Conservation (phyloP, 495 filamentous ascomycete species). For the Oidiodendron maius region DNA sequence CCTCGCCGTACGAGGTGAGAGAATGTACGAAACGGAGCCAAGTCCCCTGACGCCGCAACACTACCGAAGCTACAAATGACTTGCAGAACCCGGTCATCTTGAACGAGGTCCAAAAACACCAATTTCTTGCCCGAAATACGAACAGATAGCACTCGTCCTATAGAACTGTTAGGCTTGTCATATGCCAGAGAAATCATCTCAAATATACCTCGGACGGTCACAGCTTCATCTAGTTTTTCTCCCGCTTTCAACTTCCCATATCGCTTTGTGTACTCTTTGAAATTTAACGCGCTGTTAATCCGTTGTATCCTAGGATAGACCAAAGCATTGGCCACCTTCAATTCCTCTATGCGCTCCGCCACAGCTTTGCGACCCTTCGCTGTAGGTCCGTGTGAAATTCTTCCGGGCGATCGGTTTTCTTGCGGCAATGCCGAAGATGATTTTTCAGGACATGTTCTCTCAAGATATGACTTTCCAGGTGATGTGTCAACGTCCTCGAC, state of each 20-base stretch:
- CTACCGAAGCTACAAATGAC: conserved; percentile 70
- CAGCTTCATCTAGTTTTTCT: conserved; percentile 24
- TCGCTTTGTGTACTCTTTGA: conserved; percentile 18
- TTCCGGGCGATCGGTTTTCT: not conserved
- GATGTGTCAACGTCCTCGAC: too few relatives aligned
- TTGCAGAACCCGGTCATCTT: conserved; percentile 67
- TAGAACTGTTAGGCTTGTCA: conserved; percentile 6
- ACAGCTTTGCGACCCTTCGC: too few relatives aligned
- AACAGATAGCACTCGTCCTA: conserved; percentile 36
- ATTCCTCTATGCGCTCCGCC: conserved; percentile 39
- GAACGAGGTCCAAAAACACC: conserved; percentile 73
- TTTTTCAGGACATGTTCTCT: not conserved
- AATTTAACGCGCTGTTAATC: conserved; percentile 14
- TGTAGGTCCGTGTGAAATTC: not conserved
- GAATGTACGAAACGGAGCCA: conserved; percentile 61
- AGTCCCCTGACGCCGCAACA: too few relatives aligned
- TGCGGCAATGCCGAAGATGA: not conserved
- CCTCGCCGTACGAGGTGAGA: conserved; percentile 58
- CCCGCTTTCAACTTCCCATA: conserved; percentile 23
- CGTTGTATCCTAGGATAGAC: conserved; percentile 44
- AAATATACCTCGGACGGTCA: conserved; percentile 34
- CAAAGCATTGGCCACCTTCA: conserved; percentile 36
- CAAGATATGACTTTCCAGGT: not conserved
- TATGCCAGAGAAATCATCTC: too few relatives aligned
- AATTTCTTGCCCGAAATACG: conserved; percentile 57